A percentile compares a stretch with the other conserved stretches of the same genome.
phyloP scores from a whole-genome alignment of 257 asterid genomes.

The Linderniella brevidens region DNA sequence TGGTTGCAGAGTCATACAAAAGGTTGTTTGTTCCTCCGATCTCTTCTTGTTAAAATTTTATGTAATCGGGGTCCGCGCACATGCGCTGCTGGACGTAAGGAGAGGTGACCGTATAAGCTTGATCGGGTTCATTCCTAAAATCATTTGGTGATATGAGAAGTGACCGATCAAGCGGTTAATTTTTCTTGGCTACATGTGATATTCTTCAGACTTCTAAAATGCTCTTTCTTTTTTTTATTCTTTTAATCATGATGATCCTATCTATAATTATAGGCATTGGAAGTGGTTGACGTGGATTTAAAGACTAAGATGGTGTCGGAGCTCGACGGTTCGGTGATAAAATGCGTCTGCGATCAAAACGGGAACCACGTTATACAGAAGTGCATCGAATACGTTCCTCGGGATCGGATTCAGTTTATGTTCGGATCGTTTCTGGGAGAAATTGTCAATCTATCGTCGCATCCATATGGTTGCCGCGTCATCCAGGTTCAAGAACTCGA shows the following conservation, averaged over 20 bases:
- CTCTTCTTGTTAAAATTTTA: no score
- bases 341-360: constrained; percentile 79
- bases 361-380: constrained; percentile 92
- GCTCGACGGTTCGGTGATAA: constrained; percentile 74
- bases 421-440: constrained; percentile 57
- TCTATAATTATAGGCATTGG: constrained; percentile 54
- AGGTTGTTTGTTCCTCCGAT: no score
- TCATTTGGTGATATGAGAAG: no score
- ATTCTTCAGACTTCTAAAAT: no score
- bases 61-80: no score
- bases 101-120: no score
- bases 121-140: no score
- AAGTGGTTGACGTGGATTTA: constrained; percentile 59
- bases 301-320: constrained; percentile 57
- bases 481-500: constrained; percentile 43
- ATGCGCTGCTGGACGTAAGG: no score
- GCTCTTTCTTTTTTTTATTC: no score
- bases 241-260: no score
- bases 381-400: constrained; percentile 75
- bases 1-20: constrained; percentile 95
- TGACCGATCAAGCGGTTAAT: no score
- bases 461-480: constrained; percentile 90
- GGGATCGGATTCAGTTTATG: constrained; percentile 46
- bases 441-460: constrained; percentile 60
- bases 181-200: no score